Evolutionary conservation across 306 rosid genomes (phyloP), one percentile per base, ranked within the genome.

Genomic region (Alnus rubra): DNA sequence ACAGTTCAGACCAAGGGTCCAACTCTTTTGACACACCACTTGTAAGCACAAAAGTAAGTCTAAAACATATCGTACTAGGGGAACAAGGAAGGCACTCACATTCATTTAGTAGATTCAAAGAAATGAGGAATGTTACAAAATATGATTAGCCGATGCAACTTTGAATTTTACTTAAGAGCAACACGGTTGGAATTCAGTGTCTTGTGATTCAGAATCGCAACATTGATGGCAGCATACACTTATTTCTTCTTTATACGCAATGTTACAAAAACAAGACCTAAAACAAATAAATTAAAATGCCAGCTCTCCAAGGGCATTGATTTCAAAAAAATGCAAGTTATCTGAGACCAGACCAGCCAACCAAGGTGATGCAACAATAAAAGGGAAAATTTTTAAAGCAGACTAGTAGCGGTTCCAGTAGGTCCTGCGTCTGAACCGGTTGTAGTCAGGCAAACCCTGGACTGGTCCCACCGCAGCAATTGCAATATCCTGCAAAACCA

Each of bases 351-450:
- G 79, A 82, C 75, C 42, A 77, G 84, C 65, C 82, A 78, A 42
- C 67, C 67, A 82, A 49, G 76, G 76, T 53, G 42, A 69, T 69
- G 47, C 44, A 77, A 77, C n/a, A 69, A 77, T 35, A 85, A 16
- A 54, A 78, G 75, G 80, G 76, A 82, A 67, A 19, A 85, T 19
- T n/a, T 15, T 55, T 78, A 73, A 35, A n/a, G n/a, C 63, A 58
- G 85, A 82, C 94, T 92, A 94, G 73, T 94, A 92, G 69, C 97
- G 91, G 93, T 92, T 92, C 98, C 98, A 92, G 94, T 90, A 94
- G 74, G 98, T 94, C 85, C 98, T 86, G 90, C 97, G 97, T 84
- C 98, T 94, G 91, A 94, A 94, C 97, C 94, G 87, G 89, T 94
- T 94, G 92, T 92, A 94, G 87, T 94, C 97, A 1, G 97, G 98